These are phyloP conservation scores for Neofusicoccum kwambonambiense DNA, from an alignment of 2,329 filamentous ascomycete genomes.

Conservation along the genomic window DNA sequence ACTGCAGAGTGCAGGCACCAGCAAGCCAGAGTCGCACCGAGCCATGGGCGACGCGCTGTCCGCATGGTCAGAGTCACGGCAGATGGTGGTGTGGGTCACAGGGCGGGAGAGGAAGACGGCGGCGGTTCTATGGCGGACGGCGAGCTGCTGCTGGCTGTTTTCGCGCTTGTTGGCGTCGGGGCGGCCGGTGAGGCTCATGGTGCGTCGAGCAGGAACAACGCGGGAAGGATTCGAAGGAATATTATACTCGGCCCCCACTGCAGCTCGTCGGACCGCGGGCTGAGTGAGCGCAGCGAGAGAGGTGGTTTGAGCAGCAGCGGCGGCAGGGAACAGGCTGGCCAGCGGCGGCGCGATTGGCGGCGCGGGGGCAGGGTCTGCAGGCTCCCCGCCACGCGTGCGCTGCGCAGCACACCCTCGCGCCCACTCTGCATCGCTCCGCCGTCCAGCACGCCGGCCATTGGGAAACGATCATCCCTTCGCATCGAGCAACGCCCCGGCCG, in stretches of 20 bases:
- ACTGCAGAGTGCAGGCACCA: not conserved
- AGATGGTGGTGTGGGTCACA: too few relatives aligned
- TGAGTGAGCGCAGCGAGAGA: not conserved
- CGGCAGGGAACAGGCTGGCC: not conserved
- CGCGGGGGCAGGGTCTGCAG: not conserved
- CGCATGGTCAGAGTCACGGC: not conserved
- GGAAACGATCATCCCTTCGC: not conserved
- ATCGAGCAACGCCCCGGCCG: not conserved
- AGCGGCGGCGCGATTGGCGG: not conserved
- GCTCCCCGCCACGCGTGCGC: not conserved
- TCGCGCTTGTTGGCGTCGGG: not conserved
- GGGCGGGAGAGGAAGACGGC: not conserved
- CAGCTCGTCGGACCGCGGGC: not conserved
- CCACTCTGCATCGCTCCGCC: not conserved
- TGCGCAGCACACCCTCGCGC: not conserved
- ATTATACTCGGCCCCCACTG: not conserved
- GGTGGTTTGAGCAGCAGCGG: not conserved
- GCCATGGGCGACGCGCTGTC: not conserved
- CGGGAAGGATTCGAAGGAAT: slow-evolving; percentile 8
- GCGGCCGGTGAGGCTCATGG: not conserved
- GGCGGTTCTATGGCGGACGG: not conserved
- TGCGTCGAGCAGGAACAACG: not conserved
- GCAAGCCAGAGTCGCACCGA: not conserved
- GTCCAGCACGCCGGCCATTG: not conserved
- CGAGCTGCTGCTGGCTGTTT: not conserved